Conservation (phyloP, 805 yeast genomes). For the Grigorovia yakushimaensis region DNA sequence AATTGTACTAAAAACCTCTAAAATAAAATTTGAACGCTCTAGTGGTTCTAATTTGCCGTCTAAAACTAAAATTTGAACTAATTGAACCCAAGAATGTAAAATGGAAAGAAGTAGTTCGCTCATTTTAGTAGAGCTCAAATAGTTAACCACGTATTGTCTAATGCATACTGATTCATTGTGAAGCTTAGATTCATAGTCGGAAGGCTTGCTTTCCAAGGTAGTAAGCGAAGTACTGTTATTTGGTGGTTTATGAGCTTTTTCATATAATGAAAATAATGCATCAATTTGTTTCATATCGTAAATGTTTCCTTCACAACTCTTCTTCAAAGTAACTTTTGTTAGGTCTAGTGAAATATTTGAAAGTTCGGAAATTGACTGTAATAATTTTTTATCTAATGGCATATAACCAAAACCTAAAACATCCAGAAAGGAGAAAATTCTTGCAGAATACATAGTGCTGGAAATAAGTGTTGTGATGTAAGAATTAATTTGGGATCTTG, state of each 20-base stretch:
- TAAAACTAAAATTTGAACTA: constrained; percentile 62
- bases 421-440: constrained; percentile 61
- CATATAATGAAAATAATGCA: constrained; percentile 25
- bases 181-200: constrained; percentile 4
- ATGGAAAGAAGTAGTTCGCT: constrained; percentile 47
- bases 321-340: constrained; percentile 27
- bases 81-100: constrained; percentile 74
- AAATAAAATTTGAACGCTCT: constrained; percentile 50
- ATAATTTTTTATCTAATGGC: constrained; percentile 20
- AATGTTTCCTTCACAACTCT: constrained; percentile 23
- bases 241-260: constrained; percentile 4
- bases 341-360: not conserved
- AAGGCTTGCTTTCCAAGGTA: not conserved
- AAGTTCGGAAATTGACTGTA: constrained; percentile 30
- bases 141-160: constrained; percentile 32
- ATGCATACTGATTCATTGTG: constrained; percentile 9
- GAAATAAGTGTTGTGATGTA: constrained; percentile 46
- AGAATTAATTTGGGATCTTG: constrained; percentile 32
- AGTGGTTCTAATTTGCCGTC: constrained; percentile 43
- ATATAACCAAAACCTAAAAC: constrained; percentile 49
- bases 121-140: constrained; percentile 38
- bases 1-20: constrained; percentile 66
- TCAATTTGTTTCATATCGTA: constrained; percentile 38
- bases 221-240: not conserved
- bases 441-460: constrained; percentile 51